phyloP scores from a whole-genome alignment of 2,329 filamentous ascomycete species.

The Hypoxylon sp. region DNA sequence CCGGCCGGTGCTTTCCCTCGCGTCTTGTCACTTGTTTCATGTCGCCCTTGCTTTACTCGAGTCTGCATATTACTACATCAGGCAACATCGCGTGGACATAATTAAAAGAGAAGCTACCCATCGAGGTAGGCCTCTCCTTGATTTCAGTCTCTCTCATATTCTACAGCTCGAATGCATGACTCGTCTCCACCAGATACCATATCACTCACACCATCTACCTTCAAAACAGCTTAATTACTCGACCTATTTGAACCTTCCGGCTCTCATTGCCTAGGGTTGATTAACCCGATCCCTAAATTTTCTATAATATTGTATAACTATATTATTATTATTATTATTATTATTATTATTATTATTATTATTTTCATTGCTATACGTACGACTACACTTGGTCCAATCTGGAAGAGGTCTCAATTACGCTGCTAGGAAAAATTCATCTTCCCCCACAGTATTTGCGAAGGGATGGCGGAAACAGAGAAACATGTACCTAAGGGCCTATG shows the following conservation, averaged over 20 bases:
- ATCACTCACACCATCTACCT: not conserved
- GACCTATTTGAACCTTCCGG: not conserved
- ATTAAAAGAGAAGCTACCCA: not conserved
- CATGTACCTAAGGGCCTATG: conserved; percentile 39
- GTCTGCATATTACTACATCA: not conserved
- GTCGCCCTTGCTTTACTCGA: conserved; percentile 1
- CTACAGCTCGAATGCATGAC: not conserved
- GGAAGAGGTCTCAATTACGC: not conserved
- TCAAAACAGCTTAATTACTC: not conserved
- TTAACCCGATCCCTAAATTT: not conserved
- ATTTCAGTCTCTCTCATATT: not conserved
- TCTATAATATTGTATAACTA: not conserved
- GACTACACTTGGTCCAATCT: not conserved
- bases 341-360: not conserved
- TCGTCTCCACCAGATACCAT: not conserved
- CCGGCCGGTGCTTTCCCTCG: not conserved
- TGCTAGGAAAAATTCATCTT: not conserved
- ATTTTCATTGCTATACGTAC: not conserved
- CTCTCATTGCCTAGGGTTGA: not conserved
- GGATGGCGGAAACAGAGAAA: conserved; percentile 40
- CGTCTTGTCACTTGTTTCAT: not conserved
- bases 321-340: not conserved
- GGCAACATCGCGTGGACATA: not conserved
- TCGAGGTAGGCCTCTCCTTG: not conserved
- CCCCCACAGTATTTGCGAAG: not conserved